phyloP scores from a whole-genome alignment of 2,329 filamentous ascomycete genomes.

The Shiraia bambusicola region DNA sequence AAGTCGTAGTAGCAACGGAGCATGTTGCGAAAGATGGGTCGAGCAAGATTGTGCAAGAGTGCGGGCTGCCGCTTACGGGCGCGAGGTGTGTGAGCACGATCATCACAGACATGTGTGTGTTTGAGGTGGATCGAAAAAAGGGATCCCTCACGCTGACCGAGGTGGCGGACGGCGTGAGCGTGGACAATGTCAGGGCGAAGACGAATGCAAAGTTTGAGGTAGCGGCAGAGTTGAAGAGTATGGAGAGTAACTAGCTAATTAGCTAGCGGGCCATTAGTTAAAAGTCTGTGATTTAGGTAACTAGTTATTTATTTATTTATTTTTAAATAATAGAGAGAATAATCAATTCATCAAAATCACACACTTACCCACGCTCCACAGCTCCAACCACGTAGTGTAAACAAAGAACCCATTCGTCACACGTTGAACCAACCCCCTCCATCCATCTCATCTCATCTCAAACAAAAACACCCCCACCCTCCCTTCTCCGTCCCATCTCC shows the following conservation, averaged over 20 bases:
- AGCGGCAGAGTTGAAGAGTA: conserved; percentile 75
- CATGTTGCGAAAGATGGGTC: conserved; percentile 92
- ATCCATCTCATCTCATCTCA: too few relatives aligned
- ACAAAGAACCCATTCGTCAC: too few relatives aligned
- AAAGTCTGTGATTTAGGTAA: neutral
- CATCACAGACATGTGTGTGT: conserved; percentile 45
- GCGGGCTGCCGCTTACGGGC: conserved; percentile 42
- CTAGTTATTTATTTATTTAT: neutral
- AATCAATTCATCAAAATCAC: neutral
- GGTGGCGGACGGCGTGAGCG: conserved; percentile 80
- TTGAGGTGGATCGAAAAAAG: conserved; percentile 69
- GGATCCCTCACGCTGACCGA: conserved; percentile 72
- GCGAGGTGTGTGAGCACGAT: conserved; percentile 42
- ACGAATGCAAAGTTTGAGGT: conserved; percentile 83
- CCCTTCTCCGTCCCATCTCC: too few relatives aligned
- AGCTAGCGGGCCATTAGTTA: neutral
- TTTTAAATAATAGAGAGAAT: too few relatives aligned
- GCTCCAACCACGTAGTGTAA: neutral
- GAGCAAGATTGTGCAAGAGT: conserved; percentile 80
- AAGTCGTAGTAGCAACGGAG: conserved; percentile 92
- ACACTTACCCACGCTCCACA: neutral
- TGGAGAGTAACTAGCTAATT: conserved; percentile 48
- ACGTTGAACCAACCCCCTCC: too few relatives aligned
- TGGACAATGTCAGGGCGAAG: conserved; percentile 84
- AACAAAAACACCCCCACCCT: too few relatives aligned